These are phyloP conservation scores for Starmera amethionina DNA, from an alignment of 805 yeast species.

Conservation along the genomic window DNA sequence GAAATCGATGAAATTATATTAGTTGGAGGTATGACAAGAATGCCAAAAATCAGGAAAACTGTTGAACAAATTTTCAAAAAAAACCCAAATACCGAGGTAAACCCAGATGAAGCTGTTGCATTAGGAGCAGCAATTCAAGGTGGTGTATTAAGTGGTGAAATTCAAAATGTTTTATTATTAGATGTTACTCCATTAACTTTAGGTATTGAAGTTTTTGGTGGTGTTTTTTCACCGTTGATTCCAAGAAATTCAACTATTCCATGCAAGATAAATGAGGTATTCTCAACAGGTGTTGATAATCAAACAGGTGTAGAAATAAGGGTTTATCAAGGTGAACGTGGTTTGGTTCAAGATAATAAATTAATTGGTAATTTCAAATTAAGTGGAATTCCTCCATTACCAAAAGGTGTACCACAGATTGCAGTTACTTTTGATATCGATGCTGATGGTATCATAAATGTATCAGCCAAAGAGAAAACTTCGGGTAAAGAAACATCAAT, in stretches of 20 bases:
- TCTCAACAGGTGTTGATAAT: conserved; percentile 77
- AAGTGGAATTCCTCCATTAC: conserved; percentile 63
- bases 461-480: conserved; percentile 70
- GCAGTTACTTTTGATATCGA: conserved; percentile 71
- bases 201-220: conserved; percentile 82
- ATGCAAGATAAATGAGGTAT: conserved; percentile 60
- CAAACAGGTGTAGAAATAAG: conserved; percentile 77
- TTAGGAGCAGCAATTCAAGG: conserved; percentile 89
- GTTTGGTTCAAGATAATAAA: conserved; percentile 69
- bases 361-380: conserved; percentile 66
- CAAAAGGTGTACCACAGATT: conserved; percentile 75
- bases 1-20: conserved; percentile 68
- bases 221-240: conserved; percentile 69
- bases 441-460: conserved; percentile 78
- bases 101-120: conserved; percentile 93
- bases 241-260: conserved; percentile 76
- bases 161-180: conserved; percentile 63
- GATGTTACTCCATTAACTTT: conserved; percentile 79
- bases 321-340: conserved; percentile 76
- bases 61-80: conserved; percentile 52
- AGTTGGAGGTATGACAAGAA: conserved; percentile 87
- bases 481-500: conserved; percentile 71
- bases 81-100: conserved; percentile 61
- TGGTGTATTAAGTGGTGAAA: conserved; percentile 76
- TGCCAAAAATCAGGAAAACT: conserved; percentile 66